Evolutionary conservation across 2,329 filamentous ascomycete species (phyloP).

Genomic region (Aspergillus tubingensis): DNA sequence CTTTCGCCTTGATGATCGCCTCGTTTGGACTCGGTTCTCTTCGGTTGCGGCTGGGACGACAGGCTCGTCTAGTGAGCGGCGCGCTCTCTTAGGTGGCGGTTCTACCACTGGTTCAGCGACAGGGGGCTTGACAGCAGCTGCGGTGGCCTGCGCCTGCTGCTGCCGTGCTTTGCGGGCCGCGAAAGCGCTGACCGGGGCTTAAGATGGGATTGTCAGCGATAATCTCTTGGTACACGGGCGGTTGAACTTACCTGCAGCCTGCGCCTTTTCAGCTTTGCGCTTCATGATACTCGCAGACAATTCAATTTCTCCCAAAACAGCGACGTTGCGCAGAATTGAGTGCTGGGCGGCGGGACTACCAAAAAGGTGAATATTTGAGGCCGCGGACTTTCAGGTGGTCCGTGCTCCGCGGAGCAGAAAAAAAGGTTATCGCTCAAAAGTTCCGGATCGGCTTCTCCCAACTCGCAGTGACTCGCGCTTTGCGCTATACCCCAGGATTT

Average conservation of each 20-base stretch:
- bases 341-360: conserved; percentile 4
- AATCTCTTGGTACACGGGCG: neutral
- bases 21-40: conserved; percentile 21
- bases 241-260: conserved; percentile 30
- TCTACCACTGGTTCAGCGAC: conserved; percentile 26
- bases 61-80: conserved; percentile 29
- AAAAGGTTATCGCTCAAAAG: conserved; percentile 34
- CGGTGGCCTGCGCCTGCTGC: conserved; percentile 31
- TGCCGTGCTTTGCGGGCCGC: conserved; percentile 46
- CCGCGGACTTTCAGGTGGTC: conserved; percentile 36
- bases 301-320: neutral
- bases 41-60: conserved; percentile 14
- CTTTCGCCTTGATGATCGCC: conserved; percentile 24
- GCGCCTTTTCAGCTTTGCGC: conserved; percentile 42
- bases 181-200: conserved; percentile 44
- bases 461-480: conserved; percentile 3
- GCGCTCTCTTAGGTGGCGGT: conserved; percentile 39
- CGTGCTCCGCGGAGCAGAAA: conserved; percentile 45
- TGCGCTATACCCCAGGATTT: neutral
- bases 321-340: conserved; percentile 4
- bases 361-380: conserved; percentile 29
- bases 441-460: conserved; percentile 13
- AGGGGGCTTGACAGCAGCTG: conserved; percentile 21
- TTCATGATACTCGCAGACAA: conserved; percentile 30
- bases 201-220: conserved; percentile 14